Evolutionary conservation across 1,284 basidiomycete genomes (phyloP), one percentile per base, ranked within the genome.

Genomic region (Heterobasidion parviporum): DNA sequence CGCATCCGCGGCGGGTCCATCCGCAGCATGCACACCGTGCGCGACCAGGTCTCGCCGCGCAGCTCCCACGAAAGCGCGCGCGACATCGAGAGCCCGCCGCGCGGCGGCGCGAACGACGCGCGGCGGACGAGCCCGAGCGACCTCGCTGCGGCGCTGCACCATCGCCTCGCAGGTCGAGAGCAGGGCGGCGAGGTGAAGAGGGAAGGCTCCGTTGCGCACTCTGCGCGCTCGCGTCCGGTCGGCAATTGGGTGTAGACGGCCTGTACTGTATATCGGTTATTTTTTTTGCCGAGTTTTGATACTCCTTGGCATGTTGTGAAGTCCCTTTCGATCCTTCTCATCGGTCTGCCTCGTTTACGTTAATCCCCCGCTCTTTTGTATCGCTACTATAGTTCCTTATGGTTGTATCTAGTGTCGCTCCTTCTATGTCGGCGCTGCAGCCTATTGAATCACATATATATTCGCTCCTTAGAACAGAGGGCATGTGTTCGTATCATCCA

Each of bases 1-100:
- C 60, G 62, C 62, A 52, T 64, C 61, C 55, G 70, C 59, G 43
- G 63, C 62, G 54, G 60, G 38, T 65, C 66, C 15, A 26, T 62
- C 38, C 64, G 64, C 56, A 71, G 68, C 54, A 61, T 68, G 50
- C 63, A 62, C 49, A 70, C 70, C 7, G 60, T 70, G n/a, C 68
- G 67, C 54, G 70, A 71, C 26, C 26, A 14, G 46, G 7, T 10
- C 46, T 48, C 38, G 12, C 38, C 10, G 52, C 56, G 61, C 57
- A 48, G 61, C 57, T 48, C 60, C 54, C 60, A 64, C 53, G 60
- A 56, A 53, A 18, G 59, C 26, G 18, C 53, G 53, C 47, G 16
- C 50, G 50, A n/a, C 50, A 45, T 54, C 44, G 15, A 46, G 53
- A 45, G 52, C 60, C 2, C 15, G 47, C 34, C 53, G 56, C 18